Conservation (phyloP, 1,284 basidiomycete species). For the Coniophora puteana region DNA sequence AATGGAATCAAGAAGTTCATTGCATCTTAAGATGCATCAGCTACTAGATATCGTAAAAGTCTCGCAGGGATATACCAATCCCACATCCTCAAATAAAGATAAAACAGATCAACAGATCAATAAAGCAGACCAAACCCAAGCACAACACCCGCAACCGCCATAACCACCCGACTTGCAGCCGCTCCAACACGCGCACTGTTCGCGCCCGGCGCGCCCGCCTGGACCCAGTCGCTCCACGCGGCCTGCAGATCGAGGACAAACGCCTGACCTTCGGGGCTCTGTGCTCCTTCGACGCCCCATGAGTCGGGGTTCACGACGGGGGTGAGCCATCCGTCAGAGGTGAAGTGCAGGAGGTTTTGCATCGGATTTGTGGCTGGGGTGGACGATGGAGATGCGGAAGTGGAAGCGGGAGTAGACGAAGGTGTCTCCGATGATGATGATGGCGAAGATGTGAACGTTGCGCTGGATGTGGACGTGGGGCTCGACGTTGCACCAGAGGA, state of each 20-base stretch:
- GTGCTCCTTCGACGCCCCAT: slow-evolving; percentile 42
- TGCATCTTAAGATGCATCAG: too few relatives aligned
- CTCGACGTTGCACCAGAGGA: slow-evolving; percentile 13
- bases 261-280: slow-evolving; percentile 62
- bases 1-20: too few relatives aligned
- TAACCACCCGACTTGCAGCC: background rate
- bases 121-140: background rate
- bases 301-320: slow-evolving; percentile 71
- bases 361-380: slow-evolving; percentile 14
- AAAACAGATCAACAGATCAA: background rate
- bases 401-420: slow-evolving; percentile 6
- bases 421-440: slow-evolving; percentile 8
- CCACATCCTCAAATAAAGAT: too few relatives aligned
- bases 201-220: slow-evolving; percentile 43
- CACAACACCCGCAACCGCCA: background rate
- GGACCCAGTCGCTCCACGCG: slow-evolving; percentile 69
- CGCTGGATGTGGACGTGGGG: slow-evolving; percentile 7
- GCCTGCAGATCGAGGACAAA: slow-evolving; percentile 72
- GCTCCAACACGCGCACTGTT: slow-evolving; percentile 20
- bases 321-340: slow-evolving; percentile 54
- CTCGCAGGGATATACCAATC: too few relatives aligned
- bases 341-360: slow-evolving; percentile 34
- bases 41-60: too few relatives aligned
- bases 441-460: slow-evolving; percentile 8
- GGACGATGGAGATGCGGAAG: slow-evolving; percentile 11